A percentile compares a stretch with the other conserved stretches of the same genome.
phyloP scores from a whole-genome alignment of 352 stramenopile genomes.

The Phytophthora pluvialis region DNA sequence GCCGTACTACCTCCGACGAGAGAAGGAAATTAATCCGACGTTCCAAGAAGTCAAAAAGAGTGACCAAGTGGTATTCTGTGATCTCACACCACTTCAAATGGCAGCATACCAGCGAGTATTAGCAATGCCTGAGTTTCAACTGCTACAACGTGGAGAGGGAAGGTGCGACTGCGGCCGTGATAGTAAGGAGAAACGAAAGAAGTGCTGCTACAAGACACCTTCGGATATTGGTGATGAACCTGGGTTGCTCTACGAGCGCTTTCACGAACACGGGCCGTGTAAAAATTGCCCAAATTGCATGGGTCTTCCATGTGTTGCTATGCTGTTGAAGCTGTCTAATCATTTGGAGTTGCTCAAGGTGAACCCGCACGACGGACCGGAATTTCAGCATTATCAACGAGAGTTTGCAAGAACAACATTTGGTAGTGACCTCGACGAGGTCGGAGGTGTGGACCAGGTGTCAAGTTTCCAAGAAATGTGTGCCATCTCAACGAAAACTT shows the following conservation, averaged over 20 bases:
- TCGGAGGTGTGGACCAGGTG: slow-evolving; percentile 67
- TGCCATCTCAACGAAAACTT: slow-evolving; percentile 70
- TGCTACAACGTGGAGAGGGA: slow-evolving; percentile 68
- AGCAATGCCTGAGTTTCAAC: slow-evolving; percentile 73
- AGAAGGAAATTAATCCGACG: slow-evolving; percentile 75
- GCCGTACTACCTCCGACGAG: slow-evolving; percentile 73
- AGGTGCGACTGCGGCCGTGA: slow-evolving; percentile 70
- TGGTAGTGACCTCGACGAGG: slow-evolving; percentile 54
- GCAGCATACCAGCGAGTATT: slow-evolving; percentile 74
- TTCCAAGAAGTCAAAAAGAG: slow-evolving; percentile 78
- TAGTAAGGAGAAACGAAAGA: slow-evolving; percentile 60
- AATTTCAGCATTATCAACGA: slow-evolving; percentile 62
- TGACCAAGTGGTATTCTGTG: slow-evolving; percentile 85
- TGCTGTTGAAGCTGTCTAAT: slow-evolving; percentile 82
- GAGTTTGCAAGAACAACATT: slow-evolving; percentile 68
- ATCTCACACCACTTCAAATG: slow-evolving; percentile 75
- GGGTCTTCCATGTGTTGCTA: slow-evolving; percentile 71
- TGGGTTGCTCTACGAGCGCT: slow-evolving; percentile 68
- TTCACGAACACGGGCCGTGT: slow-evolving; percentile 60
- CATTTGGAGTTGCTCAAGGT: slow-evolving; percentile 85
- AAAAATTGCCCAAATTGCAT: slow-evolving; percentile 77
- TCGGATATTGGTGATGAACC: slow-evolving; percentile 28
- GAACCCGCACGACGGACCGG: slow-evolving; percentile 55
- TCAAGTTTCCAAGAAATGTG: slow-evolving; percentile 63
- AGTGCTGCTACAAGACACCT: slow-evolving; percentile 68